Percentiles rank a stretch among this genome's conserved stretches.
Conservation (phyloP, 2,329 filamentous ascomycete species). For the Penicillium sp. region DNA sequence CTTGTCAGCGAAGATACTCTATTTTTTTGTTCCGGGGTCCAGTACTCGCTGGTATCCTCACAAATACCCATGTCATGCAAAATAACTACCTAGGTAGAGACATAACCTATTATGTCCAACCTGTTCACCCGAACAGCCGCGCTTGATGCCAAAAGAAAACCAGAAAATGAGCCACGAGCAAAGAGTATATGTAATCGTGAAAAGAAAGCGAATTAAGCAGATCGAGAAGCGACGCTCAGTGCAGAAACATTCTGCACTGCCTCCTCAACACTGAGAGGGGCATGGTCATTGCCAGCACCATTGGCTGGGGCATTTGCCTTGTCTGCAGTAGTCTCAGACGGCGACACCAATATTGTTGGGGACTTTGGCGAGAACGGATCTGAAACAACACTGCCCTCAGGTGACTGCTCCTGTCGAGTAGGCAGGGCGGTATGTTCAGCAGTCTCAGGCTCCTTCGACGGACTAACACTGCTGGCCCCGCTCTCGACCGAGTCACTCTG, state of each 20-base stretch:
- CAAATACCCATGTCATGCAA: neutral
- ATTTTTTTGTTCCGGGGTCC: neutral
- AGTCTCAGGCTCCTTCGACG: constrained; percentile 13
- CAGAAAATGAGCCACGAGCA: neutral
- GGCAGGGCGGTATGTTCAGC: constrained; percentile 4
- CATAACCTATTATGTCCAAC: neutral
- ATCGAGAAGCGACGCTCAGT: constrained; percentile 8
- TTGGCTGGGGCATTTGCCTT: neutral
- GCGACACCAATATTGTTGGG: constrained; percentile 17
- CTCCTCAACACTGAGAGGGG: constrained; percentile 32
- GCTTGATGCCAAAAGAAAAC: neutral
- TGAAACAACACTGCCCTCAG: neutral
- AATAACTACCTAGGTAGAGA: neutral
- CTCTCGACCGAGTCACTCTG: constrained; percentile 26
- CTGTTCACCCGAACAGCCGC: neutral
- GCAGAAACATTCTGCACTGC: constrained; percentile 33
- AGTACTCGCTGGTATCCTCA: neutral
- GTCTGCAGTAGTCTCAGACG: neutral
- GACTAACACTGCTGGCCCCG: constrained; percentile 14
- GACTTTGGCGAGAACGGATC: constrained; percentile 24
- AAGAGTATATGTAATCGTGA: neutral
- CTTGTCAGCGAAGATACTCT: constrained; percentile 2
- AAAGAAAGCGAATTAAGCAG: neutral
- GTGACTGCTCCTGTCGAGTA: neutral
- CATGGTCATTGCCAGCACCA: neutral